A percentile compares a stretch with the other conserved stretches of the same genome.
Evolutionary conservation across 805 yeast genomes (phyloP).

Genomic region (Candida taoyuanica): DNA sequence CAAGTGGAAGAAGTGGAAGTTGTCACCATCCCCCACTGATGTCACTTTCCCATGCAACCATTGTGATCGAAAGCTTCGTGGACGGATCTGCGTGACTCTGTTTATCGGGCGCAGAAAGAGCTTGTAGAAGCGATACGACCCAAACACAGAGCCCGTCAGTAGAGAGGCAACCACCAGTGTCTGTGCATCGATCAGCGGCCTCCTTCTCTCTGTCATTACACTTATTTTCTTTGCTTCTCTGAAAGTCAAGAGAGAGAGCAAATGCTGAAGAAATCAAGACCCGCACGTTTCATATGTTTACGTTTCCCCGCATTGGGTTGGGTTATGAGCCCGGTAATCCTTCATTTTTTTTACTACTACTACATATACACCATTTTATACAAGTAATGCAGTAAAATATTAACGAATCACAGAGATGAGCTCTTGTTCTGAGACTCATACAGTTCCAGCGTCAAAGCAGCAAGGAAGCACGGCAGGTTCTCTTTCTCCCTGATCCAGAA

Average conservation of each 20-base stretch:
- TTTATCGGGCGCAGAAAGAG: conserved; percentile 49
- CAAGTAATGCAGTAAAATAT: too few species aligned
- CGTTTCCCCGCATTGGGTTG: conserved; percentile 2
- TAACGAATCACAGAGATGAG: too few species aligned
- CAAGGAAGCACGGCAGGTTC: conserved; percentile 73
- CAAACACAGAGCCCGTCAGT: conserved; percentile 36
- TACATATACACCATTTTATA: too few species aligned
- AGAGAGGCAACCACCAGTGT: conserved; percentile 29
- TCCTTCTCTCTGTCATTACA: conserved; percentile 1
- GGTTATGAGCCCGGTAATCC: conserved; percentile 9
- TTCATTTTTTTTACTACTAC: too few species aligned
- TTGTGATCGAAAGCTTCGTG: conserved; percentile 35
- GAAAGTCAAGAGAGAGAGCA: too few species aligned
- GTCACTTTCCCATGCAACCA: conserved; percentile 71
- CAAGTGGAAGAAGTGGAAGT: conserved; percentile 85
- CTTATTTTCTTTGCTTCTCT: too few species aligned
- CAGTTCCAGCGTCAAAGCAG: conserved; percentile 66
- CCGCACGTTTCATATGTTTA: conserved; percentile 7
- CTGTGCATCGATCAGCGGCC: conserved; percentile 19
- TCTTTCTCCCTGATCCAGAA: conserved; percentile 66
- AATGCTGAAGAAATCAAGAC: too few species aligned
- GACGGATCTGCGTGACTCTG: conserved; percentile 48
- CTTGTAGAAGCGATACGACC: conserved; percentile 41
- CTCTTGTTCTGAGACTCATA: conserved; percentile 27
- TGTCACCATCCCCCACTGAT: conserved; percentile 93